Base-by-base conservation (phyloP, 106 monocot genomes). In the Hemerocallis citrina region DNA sequence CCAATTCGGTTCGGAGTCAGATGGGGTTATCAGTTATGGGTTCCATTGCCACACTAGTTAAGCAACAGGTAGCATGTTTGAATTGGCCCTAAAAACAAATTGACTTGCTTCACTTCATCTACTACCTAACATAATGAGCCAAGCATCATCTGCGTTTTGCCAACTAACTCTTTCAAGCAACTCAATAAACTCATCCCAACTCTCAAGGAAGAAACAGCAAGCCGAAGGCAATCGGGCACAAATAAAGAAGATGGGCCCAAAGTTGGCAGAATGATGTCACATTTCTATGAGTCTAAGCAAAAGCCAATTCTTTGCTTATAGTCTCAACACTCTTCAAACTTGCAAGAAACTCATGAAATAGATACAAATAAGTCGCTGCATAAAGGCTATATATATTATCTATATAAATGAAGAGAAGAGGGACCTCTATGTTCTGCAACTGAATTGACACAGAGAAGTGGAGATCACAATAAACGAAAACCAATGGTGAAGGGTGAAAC, bases 71-170 rank as follows among this genome's bases (percentile, higher is more conserved):
- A n/a, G n/a, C n/a, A n/a, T n/a, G n/a, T n/a, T n/a, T n/a, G n/a
- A n/a, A n/a, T n/a, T n/a, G n/a, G n/a, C n/a, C n/a, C n/a, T n/a
- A n/a, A n/a, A n/a, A n/a, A n/a, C n/a, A n/a, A n/a, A n/a, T n/a
- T n/a, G n/a, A n/a, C 27, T 54, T 54, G 54, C 54, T 54, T 54
- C 54, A 24, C 54, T 8, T 6, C 54, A 54, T 54, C 27, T 54
- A 29, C 54, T 54, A 29, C 54, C 28, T 28, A 2, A 3, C 23
- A 8, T 16, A 9, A 54, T 54, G 2, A n/a, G n/a, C n/a, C n/a
- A n/a, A n/a, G n/a, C n/a, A n/a, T n/a, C n/a, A n/a, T n/a, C n/a
- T n/a, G n/a, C n/a, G n/a, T n/a, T n/a, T n/a, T n/a, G n/a, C n/a
- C n/a, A n/a, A n/a, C n/a, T 49, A 4, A 54, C 22, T 0, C 28